These are phyloP conservation scores for Raphanus sativus DNA, from an alignment of 345 rosid species.

Conservation along the genomic window DNA sequence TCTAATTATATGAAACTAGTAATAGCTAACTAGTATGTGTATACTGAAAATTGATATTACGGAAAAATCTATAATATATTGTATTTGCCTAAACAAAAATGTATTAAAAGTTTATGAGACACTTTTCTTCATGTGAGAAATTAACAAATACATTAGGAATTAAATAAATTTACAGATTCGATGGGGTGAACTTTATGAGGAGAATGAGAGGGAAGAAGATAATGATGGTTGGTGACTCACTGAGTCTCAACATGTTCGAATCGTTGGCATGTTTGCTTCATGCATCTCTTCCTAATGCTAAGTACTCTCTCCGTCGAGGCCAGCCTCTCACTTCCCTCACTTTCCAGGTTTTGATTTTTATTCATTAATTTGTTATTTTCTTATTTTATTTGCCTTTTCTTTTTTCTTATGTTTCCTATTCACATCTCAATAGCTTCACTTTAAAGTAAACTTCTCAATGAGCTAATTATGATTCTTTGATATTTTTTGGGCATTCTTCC, in stretches of 20 bases:
- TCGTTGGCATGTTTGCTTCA: conserved; percentile 78
- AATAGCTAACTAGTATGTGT: background rate
- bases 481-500: conserved; percentile 10
- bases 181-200: conserved; percentile 66
- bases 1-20: background rate
- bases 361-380: background rate
- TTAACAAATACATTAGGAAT: background rate
- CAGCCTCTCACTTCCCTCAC: conserved; percentile 54
- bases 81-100: background rate
- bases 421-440: conserved; percentile 22
- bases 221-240: conserved; percentile 97
- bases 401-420: background rate
- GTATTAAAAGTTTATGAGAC: background rate
- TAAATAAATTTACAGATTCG: conserved; percentile 53
- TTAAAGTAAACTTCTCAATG: conserved; percentile 14
- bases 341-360: conserved; percentile 48
- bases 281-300: conserved; percentile 67
- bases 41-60: background rate
- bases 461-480: background rate
- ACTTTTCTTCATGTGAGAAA: background rate
- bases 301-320: conserved; percentile 40
- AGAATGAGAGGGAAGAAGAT: conserved; percentile 91
- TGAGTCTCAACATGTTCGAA: conserved; percentile 77
- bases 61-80: background rate
- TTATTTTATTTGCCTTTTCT: background rate